phyloP scores from a whole-genome alignment of 129 eudicot genomes.

The Escallonia herrerae region DNA sequence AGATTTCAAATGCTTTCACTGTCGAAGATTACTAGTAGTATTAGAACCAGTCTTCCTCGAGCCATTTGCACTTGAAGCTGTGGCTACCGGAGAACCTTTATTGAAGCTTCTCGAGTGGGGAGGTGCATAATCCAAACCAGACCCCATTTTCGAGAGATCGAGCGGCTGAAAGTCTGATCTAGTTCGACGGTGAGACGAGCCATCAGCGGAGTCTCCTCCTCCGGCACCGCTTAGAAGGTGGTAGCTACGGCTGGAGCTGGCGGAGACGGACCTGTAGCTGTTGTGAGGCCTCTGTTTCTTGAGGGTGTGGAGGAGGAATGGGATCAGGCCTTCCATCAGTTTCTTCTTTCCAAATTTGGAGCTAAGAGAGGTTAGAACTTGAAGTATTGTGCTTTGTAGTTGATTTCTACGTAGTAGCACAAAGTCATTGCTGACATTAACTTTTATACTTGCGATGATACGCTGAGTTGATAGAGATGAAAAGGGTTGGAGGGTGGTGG shows the following conservation, averaged over 20 bases:
- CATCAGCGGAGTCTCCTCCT: slow-evolving; percentile 17
- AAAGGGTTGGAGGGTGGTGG: too few relatives aligned
- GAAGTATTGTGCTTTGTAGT: not conserved
- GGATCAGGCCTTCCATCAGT: slow-evolving; percentile 49
- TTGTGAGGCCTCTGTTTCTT: slow-evolving; percentile 45
- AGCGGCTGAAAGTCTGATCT: slow-evolving; percentile 31
- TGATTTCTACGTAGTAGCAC: too few relatives aligned
- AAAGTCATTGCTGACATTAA: not conserved
- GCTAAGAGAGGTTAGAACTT: not conserved
- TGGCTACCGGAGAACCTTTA: slow-evolving; percentile 4
- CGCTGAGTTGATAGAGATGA: too few relatives aligned
- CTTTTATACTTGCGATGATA: too few relatives aligned
- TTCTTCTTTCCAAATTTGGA: not conserved
- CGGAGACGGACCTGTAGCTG: slow-evolving; percentile 41
- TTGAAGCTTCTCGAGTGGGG: slow-evolving; percentile 15
- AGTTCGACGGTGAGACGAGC: slow-evolving; percentile 42
- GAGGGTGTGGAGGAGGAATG: slow-evolving; percentile 35
- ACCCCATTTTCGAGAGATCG: slow-evolving; percentile 10
- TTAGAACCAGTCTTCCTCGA: slow-evolving; percentile 7
- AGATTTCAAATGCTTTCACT: not conserved
- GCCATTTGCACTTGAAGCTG: not conserved
- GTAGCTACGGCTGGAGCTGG: slow-evolving; percentile 39
- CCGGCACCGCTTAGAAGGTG: slow-evolving; percentile 23
- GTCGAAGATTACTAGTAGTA: not conserved
- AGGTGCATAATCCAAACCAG: slow-evolving; percentile 23